phyloP scores from a whole-genome alignment of 2,329 filamentous ascomycete genomes.

The Colletotrichum coccodes region DNA sequence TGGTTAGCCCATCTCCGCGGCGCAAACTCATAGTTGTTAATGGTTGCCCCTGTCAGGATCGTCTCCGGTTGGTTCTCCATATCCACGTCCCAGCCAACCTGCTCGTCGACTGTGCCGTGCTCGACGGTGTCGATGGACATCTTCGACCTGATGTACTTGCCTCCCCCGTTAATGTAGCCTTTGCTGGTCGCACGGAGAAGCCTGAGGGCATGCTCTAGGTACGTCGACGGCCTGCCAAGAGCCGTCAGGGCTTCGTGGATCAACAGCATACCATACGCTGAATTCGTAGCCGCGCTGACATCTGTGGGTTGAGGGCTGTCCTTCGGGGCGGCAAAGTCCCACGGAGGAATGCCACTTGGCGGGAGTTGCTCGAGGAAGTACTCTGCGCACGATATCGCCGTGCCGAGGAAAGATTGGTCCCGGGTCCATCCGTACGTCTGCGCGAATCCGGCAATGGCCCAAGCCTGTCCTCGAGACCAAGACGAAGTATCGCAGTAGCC shows the following conservation, averaged over 20 bases:
- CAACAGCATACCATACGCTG: conserved; percentile 49
- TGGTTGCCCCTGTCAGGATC: conserved; percentile 56
- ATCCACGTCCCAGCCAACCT: conserved; percentile 34
- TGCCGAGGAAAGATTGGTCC: conserved; percentile 51
- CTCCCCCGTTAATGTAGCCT: conserved; percentile 37
- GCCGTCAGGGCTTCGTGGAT: conserved; percentile 41
- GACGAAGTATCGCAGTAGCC: conserved; percentile 54
- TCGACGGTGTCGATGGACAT: conserved; percentile 38
- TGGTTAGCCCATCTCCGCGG: conserved; percentile 55
- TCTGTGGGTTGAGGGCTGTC: conserved; percentile 43
- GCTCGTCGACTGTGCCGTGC: conserved; percentile 29
- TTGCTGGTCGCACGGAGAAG: conserved; percentile 39
- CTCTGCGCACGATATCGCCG: conserved; percentile 53
- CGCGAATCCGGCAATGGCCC: conserved; percentile 58
- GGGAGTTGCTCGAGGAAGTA: conserved; percentile 54
- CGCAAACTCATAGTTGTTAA: conserved; percentile 57
- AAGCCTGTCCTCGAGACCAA: conserved; percentile 60
- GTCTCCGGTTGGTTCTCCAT: conserved; percentile 48
- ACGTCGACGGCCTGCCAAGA: conserved; percentile 35
- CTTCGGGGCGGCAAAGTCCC: conserved; percentile 56
- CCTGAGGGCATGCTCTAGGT: conserved; percentile 40
- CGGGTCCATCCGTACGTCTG: conserved; percentile 58
- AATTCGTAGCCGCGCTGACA: conserved; percentile 49
- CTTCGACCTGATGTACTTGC: conserved; percentile 25
- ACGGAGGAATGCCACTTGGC: conserved; percentile 52